Evolutionary conservation across 75 land plant genomes (phyloP).

Genomic region (Selaginella tamariscina): DNA sequence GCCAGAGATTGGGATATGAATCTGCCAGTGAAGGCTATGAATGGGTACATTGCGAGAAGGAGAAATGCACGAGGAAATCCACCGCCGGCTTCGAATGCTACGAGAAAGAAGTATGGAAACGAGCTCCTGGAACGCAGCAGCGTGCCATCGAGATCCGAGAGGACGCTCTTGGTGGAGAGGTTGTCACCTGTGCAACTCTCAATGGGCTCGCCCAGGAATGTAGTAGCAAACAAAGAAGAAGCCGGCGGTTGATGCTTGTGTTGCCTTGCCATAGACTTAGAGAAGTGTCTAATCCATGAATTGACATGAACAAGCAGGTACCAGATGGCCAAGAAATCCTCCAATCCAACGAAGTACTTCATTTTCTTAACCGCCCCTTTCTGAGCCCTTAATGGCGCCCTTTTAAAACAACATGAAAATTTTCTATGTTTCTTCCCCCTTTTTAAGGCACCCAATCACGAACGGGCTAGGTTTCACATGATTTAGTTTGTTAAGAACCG

Average conservation of each 20-base stretch:
- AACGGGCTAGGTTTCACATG: too few species aligned
- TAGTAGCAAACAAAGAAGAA: not conserved
- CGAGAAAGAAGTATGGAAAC: slow-evolving; percentile 6
- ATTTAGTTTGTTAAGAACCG: not conserved
- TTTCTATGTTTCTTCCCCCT: too few species aligned
- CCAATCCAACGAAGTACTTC: not conserved
- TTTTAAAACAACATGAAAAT: too few species aligned
- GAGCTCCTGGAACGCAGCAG: not conserved
- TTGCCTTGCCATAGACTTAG: slow-evolving; percentile 2
- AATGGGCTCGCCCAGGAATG: not conserved
- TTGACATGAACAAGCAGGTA: not conserved
- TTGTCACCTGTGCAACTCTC: not conserved
- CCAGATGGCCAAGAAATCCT: slow-evolving; percentile 3
- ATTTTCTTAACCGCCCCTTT: too few species aligned
- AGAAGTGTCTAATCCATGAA: not conserved
- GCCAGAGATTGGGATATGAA: not conserved
- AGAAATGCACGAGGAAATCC: not conserved
- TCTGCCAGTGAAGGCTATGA: not conserved
- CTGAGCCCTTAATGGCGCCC: too few species aligned
- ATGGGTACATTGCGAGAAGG: not conserved
- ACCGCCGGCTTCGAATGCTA: slow-evolving; percentile 1
- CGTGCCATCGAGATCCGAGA: not conserved
- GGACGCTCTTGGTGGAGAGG: not conserved
- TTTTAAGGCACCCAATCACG: too few species aligned
- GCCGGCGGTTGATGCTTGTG: not conserved